Conservation (phyloP, 768 basidiomycete species). For the Tubosaeta brunneosetosa region DNA sequence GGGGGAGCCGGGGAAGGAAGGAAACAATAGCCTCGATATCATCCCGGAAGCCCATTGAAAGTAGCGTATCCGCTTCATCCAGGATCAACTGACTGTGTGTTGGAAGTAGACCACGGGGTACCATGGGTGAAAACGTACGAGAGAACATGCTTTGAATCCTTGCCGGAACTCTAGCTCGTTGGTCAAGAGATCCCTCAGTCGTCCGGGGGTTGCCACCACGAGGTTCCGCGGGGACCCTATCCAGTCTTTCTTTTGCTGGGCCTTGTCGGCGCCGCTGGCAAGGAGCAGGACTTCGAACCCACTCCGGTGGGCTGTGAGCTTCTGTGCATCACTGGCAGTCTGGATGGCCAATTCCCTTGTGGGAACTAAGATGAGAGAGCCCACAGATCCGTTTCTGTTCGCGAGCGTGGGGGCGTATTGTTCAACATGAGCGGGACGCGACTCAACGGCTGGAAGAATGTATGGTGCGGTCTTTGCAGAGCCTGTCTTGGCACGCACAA, state of each 20-base stretch:
- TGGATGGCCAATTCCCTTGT: conserved; percentile 89
- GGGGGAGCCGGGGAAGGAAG: conserved; percentile 53
- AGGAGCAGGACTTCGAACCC: conserved; percentile 70
- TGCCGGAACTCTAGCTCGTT: conserved; percentile 51
- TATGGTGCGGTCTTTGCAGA: conserved; percentile 89
- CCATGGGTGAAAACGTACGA: conserved; percentile 41
- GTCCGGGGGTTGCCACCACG: conserved; percentile 87
- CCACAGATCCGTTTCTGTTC: conserved; percentile 49
- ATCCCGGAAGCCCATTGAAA: conserved; percentile 89
- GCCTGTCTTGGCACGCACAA: conserved; percentile 85
- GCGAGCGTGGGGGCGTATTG: conserved; percentile 35
- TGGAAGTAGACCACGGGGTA: background rate
- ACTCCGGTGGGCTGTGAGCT: conserved; percentile 55
- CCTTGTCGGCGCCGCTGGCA: conserved; percentile 70
- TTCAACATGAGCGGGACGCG: conserved; percentile 59
- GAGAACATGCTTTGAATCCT: conserved; percentile 49
- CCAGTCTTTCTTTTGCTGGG: conserved; percentile 66
- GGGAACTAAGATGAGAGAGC: conserved; percentile 80
- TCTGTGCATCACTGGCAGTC: conserved; percentile 78
- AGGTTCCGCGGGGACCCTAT: conserved; percentile 63
- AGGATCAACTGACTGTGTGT: conserved; percentile 62
- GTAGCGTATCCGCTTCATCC: conserved; percentile 87
- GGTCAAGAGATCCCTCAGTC: conserved; percentile 68
- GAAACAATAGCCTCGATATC: conserved; percentile 73
- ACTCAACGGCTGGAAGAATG: conserved; percentile 81